A percentile compares a stretch with the other conserved stretches of the same genome.
phyloP scores from a whole-genome alignment of 31 red algal species.

The Asparagopsis taxiformis region DNA sequence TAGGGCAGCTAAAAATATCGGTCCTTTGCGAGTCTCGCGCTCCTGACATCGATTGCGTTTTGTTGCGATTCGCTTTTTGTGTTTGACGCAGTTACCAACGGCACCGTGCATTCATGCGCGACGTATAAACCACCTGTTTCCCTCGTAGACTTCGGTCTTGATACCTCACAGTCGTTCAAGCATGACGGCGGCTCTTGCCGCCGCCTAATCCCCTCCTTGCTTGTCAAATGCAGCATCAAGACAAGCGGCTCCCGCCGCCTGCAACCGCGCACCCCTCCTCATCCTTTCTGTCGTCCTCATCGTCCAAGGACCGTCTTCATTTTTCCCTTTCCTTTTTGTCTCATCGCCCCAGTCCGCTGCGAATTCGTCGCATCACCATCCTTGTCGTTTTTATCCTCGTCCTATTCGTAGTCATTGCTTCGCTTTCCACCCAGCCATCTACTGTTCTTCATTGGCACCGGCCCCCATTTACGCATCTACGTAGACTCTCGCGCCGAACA shows the following conservation, averaged over 20 bases:
- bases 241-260: constrained; percentile 14
- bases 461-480: constrained; percentile 9
- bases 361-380: too few relatives aligned
- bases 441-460: not conserved
- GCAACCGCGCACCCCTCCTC: constrained; percentile 8
- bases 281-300: not conserved
- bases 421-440: constrained; percentile 10
- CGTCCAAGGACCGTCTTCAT: not conserved
- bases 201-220: constrained; percentile 4
- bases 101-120: too few relatives aligned
- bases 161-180: not conserved
- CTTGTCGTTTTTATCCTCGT: too few relatives aligned
- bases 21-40: too few relatives aligned
- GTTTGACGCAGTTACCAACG: too few relatives aligned
- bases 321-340: not conserved
- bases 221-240: not conserved
- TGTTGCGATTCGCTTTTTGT: too few relatives aligned
- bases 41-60: too few relatives aligned
- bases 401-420: too few relatives aligned
- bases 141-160: too few relatives aligned
- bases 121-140: too few relatives aligned
- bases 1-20: too few relatives aligned
- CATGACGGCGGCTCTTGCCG: not conserved
- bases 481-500: constrained; percentile 21
- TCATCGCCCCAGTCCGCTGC: not conserved